Evolutionary conservation across 805 yeast species (phyloP).

Genomic region (Wickerhamomyces strasburgensis): DNA sequence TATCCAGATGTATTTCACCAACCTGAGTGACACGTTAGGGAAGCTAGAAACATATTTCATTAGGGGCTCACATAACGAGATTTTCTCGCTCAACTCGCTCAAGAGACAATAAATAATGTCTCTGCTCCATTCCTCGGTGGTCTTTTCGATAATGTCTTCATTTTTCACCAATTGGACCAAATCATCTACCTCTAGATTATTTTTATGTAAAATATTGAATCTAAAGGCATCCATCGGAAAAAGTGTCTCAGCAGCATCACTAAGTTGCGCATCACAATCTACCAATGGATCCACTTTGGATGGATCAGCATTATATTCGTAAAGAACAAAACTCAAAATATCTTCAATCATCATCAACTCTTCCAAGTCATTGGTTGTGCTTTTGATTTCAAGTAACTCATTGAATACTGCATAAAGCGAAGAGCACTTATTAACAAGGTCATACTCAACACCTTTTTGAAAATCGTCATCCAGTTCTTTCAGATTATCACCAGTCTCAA

Average conservation of each 20-base stretch:
- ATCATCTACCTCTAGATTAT: not conserved
- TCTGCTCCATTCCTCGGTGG: slow-evolving; percentile 14
- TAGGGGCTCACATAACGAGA: slow-evolving; percentile 4
- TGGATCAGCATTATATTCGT: slow-evolving; percentile 21
- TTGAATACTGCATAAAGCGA: slow-evolving; percentile 27
- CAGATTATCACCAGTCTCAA: slow-evolving; percentile 17
- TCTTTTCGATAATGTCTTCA: not conserved
- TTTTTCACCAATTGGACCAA: slow-evolving; percentile 1
- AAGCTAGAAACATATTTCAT: slow-evolving; percentile 7
- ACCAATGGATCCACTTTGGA: slow-evolving; percentile 8
- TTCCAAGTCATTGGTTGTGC: slow-evolving; percentile 12
- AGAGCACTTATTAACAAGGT: slow-evolving; percentile 19
- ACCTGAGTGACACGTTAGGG: slow-evolving; percentile 23
- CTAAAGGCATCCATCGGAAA: slow-evolving; percentile 14
- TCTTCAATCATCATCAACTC: slow-evolving; percentile 32
- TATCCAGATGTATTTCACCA: slow-evolving; percentile 28
- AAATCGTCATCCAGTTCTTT: slow-evolving; percentile 4
- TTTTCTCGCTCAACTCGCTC: not conserved
- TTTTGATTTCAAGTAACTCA: slow-evolving; percentile 20
- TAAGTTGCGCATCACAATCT: slow-evolving; percentile 15
- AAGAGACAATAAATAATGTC: slow-evolving; percentile 9
- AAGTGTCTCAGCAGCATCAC: slow-evolving; percentile 2
- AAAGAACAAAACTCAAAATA: slow-evolving; percentile 35
- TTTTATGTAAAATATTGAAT: slow-evolving; percentile 12
- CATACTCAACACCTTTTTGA: slow-evolving; percentile 5